Base-by-base conservation (phyloP, 176 grass and related monocot species). In the Avena atlantica region DNA sequence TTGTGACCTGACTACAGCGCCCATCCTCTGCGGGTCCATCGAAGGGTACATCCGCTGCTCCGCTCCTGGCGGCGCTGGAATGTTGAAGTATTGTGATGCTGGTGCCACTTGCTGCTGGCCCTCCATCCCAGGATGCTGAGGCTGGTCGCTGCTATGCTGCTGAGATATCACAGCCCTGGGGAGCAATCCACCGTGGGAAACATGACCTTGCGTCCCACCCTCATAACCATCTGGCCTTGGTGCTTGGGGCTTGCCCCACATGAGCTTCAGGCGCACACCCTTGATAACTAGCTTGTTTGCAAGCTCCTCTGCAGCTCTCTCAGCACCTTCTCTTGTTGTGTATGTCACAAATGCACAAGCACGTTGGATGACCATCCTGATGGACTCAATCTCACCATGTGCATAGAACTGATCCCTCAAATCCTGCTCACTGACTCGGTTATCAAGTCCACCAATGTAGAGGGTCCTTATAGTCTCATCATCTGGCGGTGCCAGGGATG, bases 11-110 rank as follows among this genome's bases (percentile, higher is more conserved):
- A 95, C 88, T 58, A 95, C 45, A 68, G 97, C 92, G 17, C 97
- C 97, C 97, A 99, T 99, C 68, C 97, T 94, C 80, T 94, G 97
- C 13, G 97, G 97, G 76, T 99, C 97, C 92, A 96, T 96, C 4
- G 97, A 99, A 12, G 97, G 94, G 80, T 99, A 99, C 47, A 96
- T 61, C 23, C 89, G 20, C 81, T 89, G 85, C 74, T 94, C 91
- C 0, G 85, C 60, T 8, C 29, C 78, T 4, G 94, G 84, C 8
- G 91, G 91, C 21, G 94, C 89, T 4, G 97, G 97, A 81, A 99
- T 99, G 85, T 99, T 99, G 36, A 98, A 98, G 83, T 94, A 98
- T 55, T 92, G 87, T 0, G 87, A 83, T 78, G 64, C 71, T 4
- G 86, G 81, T 51, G 78, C 88, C 23, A 71, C 47, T 52, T 83